Percentiles rank a stretch among this genome's conserved stretches.
Conservation (phyloP, 306 rosid species). For the Citrullus amarus region DNA sequence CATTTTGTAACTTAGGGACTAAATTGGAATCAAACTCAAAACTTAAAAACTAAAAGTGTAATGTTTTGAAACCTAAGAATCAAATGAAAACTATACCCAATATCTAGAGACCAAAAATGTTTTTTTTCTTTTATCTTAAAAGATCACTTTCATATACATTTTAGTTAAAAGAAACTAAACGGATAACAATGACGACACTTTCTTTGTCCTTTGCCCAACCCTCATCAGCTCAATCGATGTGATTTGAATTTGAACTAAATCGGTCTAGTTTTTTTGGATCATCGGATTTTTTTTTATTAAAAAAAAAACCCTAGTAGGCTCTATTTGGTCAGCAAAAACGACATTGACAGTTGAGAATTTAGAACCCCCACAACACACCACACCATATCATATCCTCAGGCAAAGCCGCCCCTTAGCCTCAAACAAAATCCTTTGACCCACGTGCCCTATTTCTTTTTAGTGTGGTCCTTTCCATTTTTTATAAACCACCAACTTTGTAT, state of each 20-base stretch:
- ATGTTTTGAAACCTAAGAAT: too few species aligned
- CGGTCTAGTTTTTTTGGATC: neutral
- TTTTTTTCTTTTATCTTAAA: too few species aligned
- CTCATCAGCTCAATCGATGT: neutral
- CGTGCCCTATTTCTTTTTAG: neutral
- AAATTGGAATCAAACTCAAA: too few species aligned
- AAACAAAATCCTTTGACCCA: neutral
- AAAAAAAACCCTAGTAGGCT: neutral
- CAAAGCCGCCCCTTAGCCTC: conserved; percentile 2
- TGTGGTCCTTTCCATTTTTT: neutral
- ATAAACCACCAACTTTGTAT: neutral
- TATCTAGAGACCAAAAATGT: too few species aligned
- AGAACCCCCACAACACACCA: neutral
- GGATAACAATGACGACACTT: too few species aligned
- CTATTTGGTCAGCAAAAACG: neutral
- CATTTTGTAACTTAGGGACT: too few species aligned
- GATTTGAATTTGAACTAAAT: neutral
- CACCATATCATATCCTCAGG: neutral
- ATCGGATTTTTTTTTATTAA: neutral
- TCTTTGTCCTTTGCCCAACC: too few species aligned
- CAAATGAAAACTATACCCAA: too few species aligned
- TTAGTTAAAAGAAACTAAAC: too few species aligned
- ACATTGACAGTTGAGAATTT: conserved; percentile 1
- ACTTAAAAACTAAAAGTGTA: too few species aligned
- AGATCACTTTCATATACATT: too few species aligned